Conservation (phyloP, 2,329 filamentous ascomycete species). For the Mollisiaceae sp. region DNA sequence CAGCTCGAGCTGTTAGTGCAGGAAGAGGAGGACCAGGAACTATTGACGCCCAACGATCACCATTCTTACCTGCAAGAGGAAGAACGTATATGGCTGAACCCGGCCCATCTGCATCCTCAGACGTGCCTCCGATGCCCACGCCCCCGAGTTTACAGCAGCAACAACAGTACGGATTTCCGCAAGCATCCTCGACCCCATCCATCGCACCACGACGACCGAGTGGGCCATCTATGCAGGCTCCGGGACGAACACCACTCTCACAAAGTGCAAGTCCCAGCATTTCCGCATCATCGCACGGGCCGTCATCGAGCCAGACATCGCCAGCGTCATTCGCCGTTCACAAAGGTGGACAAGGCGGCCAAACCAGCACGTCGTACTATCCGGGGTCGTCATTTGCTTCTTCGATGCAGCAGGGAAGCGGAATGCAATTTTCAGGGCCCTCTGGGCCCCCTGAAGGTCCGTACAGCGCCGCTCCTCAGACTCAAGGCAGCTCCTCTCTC, state of each 20-base stretch:
- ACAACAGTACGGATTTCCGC: conserved; percentile 44
- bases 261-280: conserved; percentile 53
- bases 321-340: conserved; percentile 41
- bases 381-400: conserved; percentile 39
- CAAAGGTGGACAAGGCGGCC: conserved; percentile 34
- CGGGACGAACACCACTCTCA: conserved; percentile 45
- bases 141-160: conserved; percentile 31
- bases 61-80: conserved; percentile 50
- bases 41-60: conserved; percentile 54
- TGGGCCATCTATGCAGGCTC: conserved; percentile 45
- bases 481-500: conserved; percentile 38
- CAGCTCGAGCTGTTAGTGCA: conserved; percentile 60
- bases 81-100: conserved; percentile 51
- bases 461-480: conserved; percentile 41
- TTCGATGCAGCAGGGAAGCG: conserved; percentile 38
- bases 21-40: conserved; percentile 51
- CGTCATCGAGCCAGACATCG: conserved; percentile 47
- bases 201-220: conserved; percentile 42
- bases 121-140: conserved; percentile 51
- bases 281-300: conserved; percentile 53
- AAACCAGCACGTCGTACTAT: conserved; percentile 37
- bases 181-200: conserved; percentile 46
- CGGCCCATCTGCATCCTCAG: conserved; percentile 43
- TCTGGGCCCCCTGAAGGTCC: conserved; percentile 42
- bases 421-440: conserved; percentile 40